These are phyloP conservation scores for Schizosaccharomyces japonicus DNA, from an alignment of 805 yeast genomes.

Conservation along the genomic window DNA sequence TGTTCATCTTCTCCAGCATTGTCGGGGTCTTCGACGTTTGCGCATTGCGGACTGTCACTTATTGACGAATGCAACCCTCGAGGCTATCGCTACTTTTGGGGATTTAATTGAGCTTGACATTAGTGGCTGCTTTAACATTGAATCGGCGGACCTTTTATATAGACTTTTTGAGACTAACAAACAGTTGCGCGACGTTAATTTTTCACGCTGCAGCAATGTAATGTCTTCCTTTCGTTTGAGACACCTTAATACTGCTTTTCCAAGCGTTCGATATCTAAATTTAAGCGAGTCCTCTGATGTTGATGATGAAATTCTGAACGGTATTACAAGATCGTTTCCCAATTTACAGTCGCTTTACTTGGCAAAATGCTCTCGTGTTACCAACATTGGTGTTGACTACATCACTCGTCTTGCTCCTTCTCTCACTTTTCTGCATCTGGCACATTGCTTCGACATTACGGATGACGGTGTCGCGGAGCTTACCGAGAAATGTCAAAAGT, in stretches of 20 bases:
- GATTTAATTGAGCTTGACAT: conserved; percentile 73
- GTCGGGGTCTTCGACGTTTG: conserved; percentile 59
- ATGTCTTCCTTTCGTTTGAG: conserved; percentile 27
- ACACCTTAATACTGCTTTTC: conserved; percentile 2
- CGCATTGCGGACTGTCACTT: conserved; percentile 50
- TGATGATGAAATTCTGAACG: conserved; percentile 55
- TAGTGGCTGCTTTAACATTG: conserved; percentile 50
- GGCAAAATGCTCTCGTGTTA: conserved; percentile 68
- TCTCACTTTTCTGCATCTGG: conserved; percentile 73
- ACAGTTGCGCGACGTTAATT: conserved; percentile 64
- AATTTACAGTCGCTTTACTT: conserved; percentile 65
- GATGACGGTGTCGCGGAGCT: conserved; percentile 63
- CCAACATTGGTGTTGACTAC: conserved; percentile 55
- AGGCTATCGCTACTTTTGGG: conserved; percentile 42
- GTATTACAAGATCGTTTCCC: conserved; percentile 56
- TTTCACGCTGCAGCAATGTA: conserved; percentile 40
- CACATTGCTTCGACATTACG: conserved; percentile 78
- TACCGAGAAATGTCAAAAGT: conserved; percentile 54
- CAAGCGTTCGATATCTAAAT: conserved; percentile 52
- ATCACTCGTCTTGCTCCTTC: conserved; percentile 53
- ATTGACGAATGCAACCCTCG: conserved; percentile 40
- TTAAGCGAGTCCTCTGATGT: conserved; percentile 62
- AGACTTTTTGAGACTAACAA: conserved; percentile 34
- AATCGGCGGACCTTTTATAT: conserved; percentile 34
- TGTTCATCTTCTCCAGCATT: conserved; percentile 29